Conservation (phyloP, 345 rosid genomes). For the Raphanus sativus region DNA sequence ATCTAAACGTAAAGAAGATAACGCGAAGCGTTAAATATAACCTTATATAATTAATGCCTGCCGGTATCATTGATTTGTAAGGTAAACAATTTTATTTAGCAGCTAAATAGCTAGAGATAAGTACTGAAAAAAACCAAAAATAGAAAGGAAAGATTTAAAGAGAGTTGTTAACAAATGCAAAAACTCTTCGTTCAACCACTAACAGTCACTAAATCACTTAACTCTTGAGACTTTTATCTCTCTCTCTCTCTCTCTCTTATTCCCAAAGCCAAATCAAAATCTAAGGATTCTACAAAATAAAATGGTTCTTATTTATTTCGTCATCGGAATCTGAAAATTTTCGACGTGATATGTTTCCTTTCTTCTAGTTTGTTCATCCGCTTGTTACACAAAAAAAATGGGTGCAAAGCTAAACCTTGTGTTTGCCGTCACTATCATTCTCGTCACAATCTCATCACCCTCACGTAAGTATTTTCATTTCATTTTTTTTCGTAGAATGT, state of each 20-base stretch:
- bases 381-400: constrained; percentile 15
- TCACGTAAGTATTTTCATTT: constrained; percentile 39
- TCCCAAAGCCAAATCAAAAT: constrained; percentile 25
- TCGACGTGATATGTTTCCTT: not conserved
- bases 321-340: not conserved
- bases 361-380: constrained; percentile 14
- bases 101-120: constrained; percentile 5
- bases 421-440: constrained; percentile 31
- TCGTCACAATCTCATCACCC: constrained; percentile 37
- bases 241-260: not conserved
- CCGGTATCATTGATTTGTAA: not conserved
- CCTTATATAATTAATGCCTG: not conserved
- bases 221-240: not conserved
- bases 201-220: constrained; percentile 27
- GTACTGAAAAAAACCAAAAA: constrained; percentile 15
- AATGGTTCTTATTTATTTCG: not conserved
- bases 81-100: constrained; percentile 4
- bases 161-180: constrained; percentile 19
- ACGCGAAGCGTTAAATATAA: not conserved
- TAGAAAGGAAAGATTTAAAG: constrained; percentile 13
- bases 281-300: not conserved
- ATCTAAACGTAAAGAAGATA: not conserved
- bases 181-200: constrained; percentile 17
- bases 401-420: constrained; percentile 16
- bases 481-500: not conserved